Evolutionary conservation across 1,284 basidiomycete genomes (phyloP).

Genomic region (Heterobasidion parviporum): DNA sequence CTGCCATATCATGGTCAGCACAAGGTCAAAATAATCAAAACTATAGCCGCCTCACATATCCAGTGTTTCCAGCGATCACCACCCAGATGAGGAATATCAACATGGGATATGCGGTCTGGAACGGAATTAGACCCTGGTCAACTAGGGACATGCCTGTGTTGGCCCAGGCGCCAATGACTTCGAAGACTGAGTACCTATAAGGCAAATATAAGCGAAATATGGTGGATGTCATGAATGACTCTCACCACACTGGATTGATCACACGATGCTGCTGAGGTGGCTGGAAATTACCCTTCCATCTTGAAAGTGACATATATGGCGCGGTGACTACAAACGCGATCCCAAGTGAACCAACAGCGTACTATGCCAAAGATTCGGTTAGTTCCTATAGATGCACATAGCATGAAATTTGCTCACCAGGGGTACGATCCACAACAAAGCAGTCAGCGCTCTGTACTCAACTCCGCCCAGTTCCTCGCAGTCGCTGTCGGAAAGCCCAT

Average conservation of each 20-base stretch:
- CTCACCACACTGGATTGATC: constrained; percentile 35
- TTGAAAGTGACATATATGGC: constrained; percentile 34
- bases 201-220: too few relatives aligned
- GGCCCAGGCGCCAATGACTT: constrained; percentile 51
- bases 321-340: constrained; percentile 50
- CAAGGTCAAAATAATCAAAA: background rate
- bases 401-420: constrained; percentile 12
- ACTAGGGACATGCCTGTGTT: constrained; percentile 58
- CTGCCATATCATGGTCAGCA: background rate
- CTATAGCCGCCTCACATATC: constrained; percentile 31
- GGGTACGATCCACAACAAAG: constrained; percentile 52
- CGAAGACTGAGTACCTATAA: constrained; percentile 48
- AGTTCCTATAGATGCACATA: background rate
- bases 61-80: constrained; percentile 62
- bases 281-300: constrained; percentile 22
- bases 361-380: constrained; percentile 11
- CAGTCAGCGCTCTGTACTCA: constrained; percentile 82
- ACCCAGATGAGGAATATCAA: constrained; percentile 36
- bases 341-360: constrained; percentile 47
- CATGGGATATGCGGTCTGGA: constrained; percentile 52
- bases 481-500: constrained; percentile 73
- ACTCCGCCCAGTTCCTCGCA: constrained; percentile 90
- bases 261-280: constrained; percentile 25
- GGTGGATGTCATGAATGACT: too few relatives aligned
- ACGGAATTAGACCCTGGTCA: constrained; percentile 51